Base-by-base conservation (phyloP, 1,284 basidiomycete genomes). In the Papiliotrema flavescens region DNA sequence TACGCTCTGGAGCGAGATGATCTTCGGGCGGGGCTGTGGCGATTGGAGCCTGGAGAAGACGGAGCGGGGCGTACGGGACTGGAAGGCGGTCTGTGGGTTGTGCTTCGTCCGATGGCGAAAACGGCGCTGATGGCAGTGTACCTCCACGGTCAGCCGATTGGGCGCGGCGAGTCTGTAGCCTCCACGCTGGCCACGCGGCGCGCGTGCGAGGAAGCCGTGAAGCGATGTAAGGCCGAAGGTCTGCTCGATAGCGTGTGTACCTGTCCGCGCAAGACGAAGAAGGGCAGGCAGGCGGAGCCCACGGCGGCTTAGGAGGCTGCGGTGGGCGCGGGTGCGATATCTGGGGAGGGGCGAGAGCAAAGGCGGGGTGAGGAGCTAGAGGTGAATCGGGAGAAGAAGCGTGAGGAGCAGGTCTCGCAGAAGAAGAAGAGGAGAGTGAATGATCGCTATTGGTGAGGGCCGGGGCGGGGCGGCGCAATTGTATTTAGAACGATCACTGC, bases 151-250 rank as follows among this genome's bases (percentile, higher is more conserved):
- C 17, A 42, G 2, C 51, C 52, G 23, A 52, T 67, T 20, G 58
- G 51, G 2, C 44, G 47, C n/a, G 64, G 45, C 0, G 40, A 35
- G 13, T 61, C 49, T 15, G 51, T 55, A 14, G 56, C 57, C 9
- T 53, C 55, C 7, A 39, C 22, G 3, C 19, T 65, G 2, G 64
- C 67, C 2, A 52, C 61, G 4, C 59, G 65, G 14, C 55, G 53
- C 15, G 62, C 62, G 6, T 69, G 69, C 49, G 56, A 60, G 42
- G 34, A 44, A 9, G 64, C 63, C 1, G 37, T 67, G 17, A 52
- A 24, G 44, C 24, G 13, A 26, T 64, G 35, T 46, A 51, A 19
- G 50, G 43, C 15, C 5, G 24, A 57, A 54, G n/a, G 40, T 22
- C 6, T 54, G 26, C 20, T 57, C 19, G 55, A 53, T 3, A 45